Base-by-base conservation (phyloP, 2,329 filamentous ascomycete species). In the Aschersonia sp. region DNA sequence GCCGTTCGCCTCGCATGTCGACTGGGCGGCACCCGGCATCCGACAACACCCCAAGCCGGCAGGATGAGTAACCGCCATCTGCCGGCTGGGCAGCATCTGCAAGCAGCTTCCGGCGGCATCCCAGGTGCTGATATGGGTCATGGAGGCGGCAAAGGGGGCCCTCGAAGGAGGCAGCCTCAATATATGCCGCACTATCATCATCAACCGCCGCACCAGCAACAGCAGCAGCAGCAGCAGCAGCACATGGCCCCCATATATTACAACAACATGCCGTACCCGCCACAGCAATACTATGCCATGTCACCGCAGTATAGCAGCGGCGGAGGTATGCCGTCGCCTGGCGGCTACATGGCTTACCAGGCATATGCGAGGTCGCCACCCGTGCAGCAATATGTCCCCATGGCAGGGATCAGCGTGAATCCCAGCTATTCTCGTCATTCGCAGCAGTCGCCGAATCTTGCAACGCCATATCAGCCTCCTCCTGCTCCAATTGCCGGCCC, bases 1-100 rank as follows among this genome's bases (percentile, higher is more conserved):
- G 22, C 8, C 35, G 35, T 37, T 45, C 44, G 10, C 39, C n/a
- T 44, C 41, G 4, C 32, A 12, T 48, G 49, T 54, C 47, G 54
- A 58, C 52, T 60, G 59, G 56, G 56, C 62, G 61, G 55, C 61
- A 51, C 59, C 59, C 60, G 55, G 56, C 53, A 55, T 55, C 54
- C 54, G 53, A 55, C 58, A 52, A 57, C 54, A 55, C 64, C 76
- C 75, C 73, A 77, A 68, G 76, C 76, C 78, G 79, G 77, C 77
- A 85, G 75, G 81, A 87, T 87, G 82, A 83, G 80, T 71, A 72
- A 72, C 68, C 75, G 72, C 75, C 79, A 83, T 82, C 79, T 83
- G 79, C 79, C 81, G 78, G 79, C 79, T 77, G 82, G 82, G 74
- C 79, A 81, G 68, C 72, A 72, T 64, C 73, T 77, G 68, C 72